These are phyloP conservation scores for Clathrospora elynae DNA, from an alignment of 2,329 filamentous ascomycete genomes.

Conservation along the genomic window DNA sequence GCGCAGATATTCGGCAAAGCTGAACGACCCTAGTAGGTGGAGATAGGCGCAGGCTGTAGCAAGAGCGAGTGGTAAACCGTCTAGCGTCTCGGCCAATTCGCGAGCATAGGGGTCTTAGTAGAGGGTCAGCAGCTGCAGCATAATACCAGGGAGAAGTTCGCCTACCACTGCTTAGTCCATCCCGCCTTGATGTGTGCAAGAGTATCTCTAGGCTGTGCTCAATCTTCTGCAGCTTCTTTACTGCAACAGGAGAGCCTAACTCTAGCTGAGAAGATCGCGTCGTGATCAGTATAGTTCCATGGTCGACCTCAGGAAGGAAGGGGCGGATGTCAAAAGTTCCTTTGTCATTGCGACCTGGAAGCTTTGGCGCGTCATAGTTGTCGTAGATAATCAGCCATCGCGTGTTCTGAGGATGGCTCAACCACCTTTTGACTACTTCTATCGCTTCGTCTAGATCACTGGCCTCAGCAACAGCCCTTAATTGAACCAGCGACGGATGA, in stretches of 20 bases:
- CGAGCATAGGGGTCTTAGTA: slow-evolving; percentile 40
- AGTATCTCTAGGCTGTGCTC: slow-evolving; percentile 16
- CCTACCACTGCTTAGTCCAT: slow-evolving; percentile 2
- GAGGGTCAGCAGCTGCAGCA: not conserved
- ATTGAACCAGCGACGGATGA: slow-evolving; percentile 25
- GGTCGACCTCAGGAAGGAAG: slow-evolving; percentile 4
- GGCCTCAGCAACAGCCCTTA: slow-evolving; percentile 29
- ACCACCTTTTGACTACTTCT: slow-evolving; percentile 47
- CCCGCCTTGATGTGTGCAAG: slow-evolving; percentile 5
- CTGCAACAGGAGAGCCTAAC: slow-evolving; percentile 5
- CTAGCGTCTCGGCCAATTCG: slow-evolving; percentile 4
- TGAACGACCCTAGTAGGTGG: slow-evolving; percentile 18
- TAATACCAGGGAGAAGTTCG: not conserved
- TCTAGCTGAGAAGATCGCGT: slow-evolving; percentile 11
- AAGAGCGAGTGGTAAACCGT: slow-evolving; percentile 11
- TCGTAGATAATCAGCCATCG: slow-evolving; percentile 51
- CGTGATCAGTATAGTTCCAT: slow-evolving; percentile 9
- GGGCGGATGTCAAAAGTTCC: slow-evolving; percentile 41
- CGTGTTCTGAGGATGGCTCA: slow-evolving; percentile 44
- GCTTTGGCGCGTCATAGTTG: slow-evolving; percentile 51
- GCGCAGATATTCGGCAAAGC: slow-evolving; percentile 33
- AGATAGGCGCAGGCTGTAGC: slow-evolving; percentile 15
- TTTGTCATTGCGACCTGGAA: slow-evolving; percentile 15
- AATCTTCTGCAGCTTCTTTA: slow-evolving; percentile 9
- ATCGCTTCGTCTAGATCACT: slow-evolving; percentile 35